A percentile compares a stretch with the other conserved stretches of the same genome.
phyloP scores from a whole-genome alignment of 129 eudicot genomes.

The Centella asiatica region DNA sequence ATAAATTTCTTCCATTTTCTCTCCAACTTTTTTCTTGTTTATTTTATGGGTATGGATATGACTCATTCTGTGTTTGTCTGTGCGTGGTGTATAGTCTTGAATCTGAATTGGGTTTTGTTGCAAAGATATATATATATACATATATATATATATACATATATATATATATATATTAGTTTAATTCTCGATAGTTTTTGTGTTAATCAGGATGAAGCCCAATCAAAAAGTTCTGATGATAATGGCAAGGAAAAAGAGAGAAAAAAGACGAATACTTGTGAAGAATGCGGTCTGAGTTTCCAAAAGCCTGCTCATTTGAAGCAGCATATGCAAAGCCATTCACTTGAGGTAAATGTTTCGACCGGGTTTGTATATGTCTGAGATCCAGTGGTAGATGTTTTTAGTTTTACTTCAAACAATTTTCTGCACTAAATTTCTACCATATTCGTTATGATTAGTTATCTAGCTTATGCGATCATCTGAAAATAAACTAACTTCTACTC shows the following conservation, averaged over 20 bases:
- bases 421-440: no score
- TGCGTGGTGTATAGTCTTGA: no score
- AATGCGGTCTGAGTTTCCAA: slow-evolving; percentile 63
- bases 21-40: neutral
- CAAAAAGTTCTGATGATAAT: slow-evolving; percentile 19
- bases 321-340: slow-evolving; percentile 87
- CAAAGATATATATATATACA: no score
- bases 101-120: no score
- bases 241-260: slow-evolving; percentile 15
- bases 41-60: neutral
- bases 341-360: slow-evolving; percentile 42
- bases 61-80: neutral
- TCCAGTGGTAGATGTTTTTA: no score
- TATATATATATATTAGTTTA: no score
- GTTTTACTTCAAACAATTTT: no score
- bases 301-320: slow-evolving; percentile 87
- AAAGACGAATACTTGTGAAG: slow-evolving; percentile 50
- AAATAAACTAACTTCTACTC: no score
- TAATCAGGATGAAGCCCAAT: slow-evolving; percentile 43
- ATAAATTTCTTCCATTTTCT: neutral
- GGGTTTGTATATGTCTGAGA: neutral
- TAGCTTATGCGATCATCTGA: no score
- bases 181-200: no score
- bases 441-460: no score
- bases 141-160: no score